These are phyloP conservation scores for Nepenthes gracilis DNA, from an alignment of 148 eudicot species.

Conservation along the genomic window DNA sequence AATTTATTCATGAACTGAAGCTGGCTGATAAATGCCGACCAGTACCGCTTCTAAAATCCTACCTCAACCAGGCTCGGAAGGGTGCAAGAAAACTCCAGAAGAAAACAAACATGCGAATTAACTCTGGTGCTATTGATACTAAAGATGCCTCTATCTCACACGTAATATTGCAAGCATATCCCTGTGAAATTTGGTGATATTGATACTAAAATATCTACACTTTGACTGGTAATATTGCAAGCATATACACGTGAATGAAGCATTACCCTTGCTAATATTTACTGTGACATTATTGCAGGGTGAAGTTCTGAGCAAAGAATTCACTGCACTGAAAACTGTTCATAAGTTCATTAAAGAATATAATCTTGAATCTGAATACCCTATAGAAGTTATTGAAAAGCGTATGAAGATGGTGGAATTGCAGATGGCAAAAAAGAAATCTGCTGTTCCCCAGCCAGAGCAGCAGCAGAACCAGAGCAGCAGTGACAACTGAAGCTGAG, in stretches of 20 bases:
- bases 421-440: constrained; percentile 6
- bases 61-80: constrained; percentile 16
- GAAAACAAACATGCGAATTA: not conserved
- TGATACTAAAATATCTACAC: no score
- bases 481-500: no score
- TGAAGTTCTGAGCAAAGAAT: constrained; percentile 15
- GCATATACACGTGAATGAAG: no score
- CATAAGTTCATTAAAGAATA: constrained; percentile 23
- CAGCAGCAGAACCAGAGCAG: no score
- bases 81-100: constrained; percentile 16
- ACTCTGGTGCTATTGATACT: not conserved
- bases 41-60: constrained; percentile 23
- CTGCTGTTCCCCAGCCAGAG: no score
- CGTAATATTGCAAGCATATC: not conserved
- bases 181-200: not conserved
- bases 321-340: constrained; percentile 20
- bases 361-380: constrained; percentile 25
- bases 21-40: constrained; percentile 31
- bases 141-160: not conserved
- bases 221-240: no score
- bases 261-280: not conserved
- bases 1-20: constrained; percentile 20
- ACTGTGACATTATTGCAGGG: not conserved
- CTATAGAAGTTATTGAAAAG: constrained; percentile 16
- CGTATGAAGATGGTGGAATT: constrained; percentile 24